These are phyloP conservation scores for Podosphaera aphanis DNA, from an alignment of 2,329 filamentous ascomycete species.

Conservation along the genomic window DNA sequence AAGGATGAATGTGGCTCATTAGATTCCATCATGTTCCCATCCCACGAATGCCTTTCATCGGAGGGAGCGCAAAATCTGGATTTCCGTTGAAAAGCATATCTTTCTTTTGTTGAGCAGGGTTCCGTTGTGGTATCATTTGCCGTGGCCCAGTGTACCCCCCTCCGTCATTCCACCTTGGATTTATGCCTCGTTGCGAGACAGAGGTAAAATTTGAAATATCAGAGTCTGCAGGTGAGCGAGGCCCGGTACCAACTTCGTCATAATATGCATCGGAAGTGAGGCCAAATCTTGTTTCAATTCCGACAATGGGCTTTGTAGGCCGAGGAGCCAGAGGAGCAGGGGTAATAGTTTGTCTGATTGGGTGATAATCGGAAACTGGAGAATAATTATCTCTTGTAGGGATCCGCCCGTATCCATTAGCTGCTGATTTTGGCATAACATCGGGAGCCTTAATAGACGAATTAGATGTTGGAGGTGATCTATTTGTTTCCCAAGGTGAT, in stretches of 20 bases:
- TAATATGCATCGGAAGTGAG: slow-evolving; percentile 23
- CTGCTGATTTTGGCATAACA: slow-evolving; percentile 15
- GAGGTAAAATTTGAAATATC: slow-evolving; percentile 75
- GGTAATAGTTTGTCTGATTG: slow-evolving; percentile 1
- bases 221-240: slow-evolving; percentile 51
- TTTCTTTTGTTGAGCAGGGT: slow-evolving; percentile 24
- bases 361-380: slow-evolving; percentile 66
- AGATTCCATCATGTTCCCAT: background rate
- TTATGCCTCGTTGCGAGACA: slow-evolving; percentile 68
- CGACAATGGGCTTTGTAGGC: background rate
- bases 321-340: slow-evolving; percentile 15
- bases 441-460: slow-evolving; percentile 17
- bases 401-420: slow-evolving; percentile 13
- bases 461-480: slow-evolving; percentile 24
- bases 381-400: slow-evolving; percentile 37
- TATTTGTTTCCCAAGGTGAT: slow-evolving; percentile 28
- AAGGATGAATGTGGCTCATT: background rate
- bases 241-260: slow-evolving; percentile 37
- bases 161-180: slow-evolving; percentile 52
- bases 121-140: slow-evolving; percentile 8
- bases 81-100: slow-evolving; percentile 59
- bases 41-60: slow-evolving; percentile 11
- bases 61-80: slow-evolving; percentile 61
- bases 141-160: slow-evolving; percentile 16
- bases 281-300: background rate